Evolutionary conservation across 2,329 filamentous ascomycete species (phyloP).

Genomic region (Ascochyta lentis): DNA sequence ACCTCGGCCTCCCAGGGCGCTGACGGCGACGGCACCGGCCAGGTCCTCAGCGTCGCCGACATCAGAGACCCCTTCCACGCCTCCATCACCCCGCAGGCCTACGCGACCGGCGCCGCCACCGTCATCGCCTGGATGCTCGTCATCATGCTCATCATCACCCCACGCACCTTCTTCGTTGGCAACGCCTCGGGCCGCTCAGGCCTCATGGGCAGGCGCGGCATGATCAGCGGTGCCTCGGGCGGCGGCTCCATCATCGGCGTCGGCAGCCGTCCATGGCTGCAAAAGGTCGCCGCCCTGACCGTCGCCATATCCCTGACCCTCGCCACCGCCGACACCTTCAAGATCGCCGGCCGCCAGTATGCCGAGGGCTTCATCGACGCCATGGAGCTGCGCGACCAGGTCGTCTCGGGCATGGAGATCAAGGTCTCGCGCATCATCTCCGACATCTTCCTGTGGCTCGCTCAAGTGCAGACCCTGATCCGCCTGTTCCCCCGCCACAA

Average conservation of each 20-base stretch:
- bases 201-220: slow-evolving; percentile 79
- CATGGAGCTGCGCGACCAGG: slow-evolving; percentile 73
- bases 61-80: slow-evolving; percentile 89
- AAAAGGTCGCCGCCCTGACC: slow-evolving; percentile 70
- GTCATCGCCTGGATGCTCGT: slow-evolving; percentile 91
- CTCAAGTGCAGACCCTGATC: slow-evolving; percentile 95
- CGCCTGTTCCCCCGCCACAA: slow-evolving; percentile 94
- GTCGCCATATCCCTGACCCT: slow-evolving; percentile 87
- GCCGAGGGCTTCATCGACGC: slow-evolving; percentile 80
- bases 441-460: slow-evolving; percentile 95
- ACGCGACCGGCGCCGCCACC: slow-evolving; percentile 89
- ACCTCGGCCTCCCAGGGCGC: slow-evolving; percentile 48
- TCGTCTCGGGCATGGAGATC: slow-evolving; percentile 84
- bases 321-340: slow-evolving; percentile 89
- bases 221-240: slow-evolving; percentile 77
- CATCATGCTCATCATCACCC: slow-evolving; percentile 92
- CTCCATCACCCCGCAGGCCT: slow-evolving; percentile 90
- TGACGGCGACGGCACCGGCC: slow-evolving; percentile 48
- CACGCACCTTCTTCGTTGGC: slow-evolving; percentile 89
- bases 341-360: slow-evolving; percentile 84
- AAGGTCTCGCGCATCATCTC: slow-evolving; percentile 92
- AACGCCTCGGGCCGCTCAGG: slow-evolving; percentile 71
- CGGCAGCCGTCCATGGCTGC: slow-evolving; percentile 90
- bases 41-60: slow-evolving; percentile 64
- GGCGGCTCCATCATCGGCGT: slow-evolving; percentile 75